These are phyloP conservation scores for Dictyostelium citrinum DNA, from an alignment of 78 protist species.

Conservation along the genomic window DNA sequence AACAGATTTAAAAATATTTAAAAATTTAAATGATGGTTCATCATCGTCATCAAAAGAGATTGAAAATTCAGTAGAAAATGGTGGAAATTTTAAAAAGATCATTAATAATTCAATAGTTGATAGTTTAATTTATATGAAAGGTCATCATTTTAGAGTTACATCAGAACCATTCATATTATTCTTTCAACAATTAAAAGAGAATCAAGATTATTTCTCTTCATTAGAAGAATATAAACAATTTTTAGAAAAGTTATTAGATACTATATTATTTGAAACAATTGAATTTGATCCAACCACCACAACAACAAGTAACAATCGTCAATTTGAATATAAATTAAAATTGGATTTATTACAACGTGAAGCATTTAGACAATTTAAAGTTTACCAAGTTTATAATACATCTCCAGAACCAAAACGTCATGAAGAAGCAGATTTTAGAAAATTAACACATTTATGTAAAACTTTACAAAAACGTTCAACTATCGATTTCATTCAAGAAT, in stretches of 20 bases:
- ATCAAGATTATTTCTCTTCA: neutral
- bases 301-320: neutral
- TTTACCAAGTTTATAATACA: conserved; percentile 21
- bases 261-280: neutral
- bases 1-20: neutral
- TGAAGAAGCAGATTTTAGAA: conserved; percentile 3
- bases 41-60: too few species aligned
- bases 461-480: neutral
- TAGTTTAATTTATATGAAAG: conserved; percentile 21
- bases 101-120: conserved; percentile 2
- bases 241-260: neutral
- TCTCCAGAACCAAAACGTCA: conserved; percentile 29
- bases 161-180: conserved; percentile 7
- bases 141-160: conserved; percentile 6
- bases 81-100: neutral
- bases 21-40: conserved; percentile 27
- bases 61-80: neutral
- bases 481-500: conserved; percentile 9
- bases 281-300: neutral
- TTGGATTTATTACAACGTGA: conserved; percentile 31
- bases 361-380: conserved; percentile 58
- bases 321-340: neutral
- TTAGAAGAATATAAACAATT: neutral
- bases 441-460: neutral
- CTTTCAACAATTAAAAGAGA: neutral